Base-by-base conservation (phyloP, 139 green algal species). In the Raphidocelis subcapitata region DNA sequence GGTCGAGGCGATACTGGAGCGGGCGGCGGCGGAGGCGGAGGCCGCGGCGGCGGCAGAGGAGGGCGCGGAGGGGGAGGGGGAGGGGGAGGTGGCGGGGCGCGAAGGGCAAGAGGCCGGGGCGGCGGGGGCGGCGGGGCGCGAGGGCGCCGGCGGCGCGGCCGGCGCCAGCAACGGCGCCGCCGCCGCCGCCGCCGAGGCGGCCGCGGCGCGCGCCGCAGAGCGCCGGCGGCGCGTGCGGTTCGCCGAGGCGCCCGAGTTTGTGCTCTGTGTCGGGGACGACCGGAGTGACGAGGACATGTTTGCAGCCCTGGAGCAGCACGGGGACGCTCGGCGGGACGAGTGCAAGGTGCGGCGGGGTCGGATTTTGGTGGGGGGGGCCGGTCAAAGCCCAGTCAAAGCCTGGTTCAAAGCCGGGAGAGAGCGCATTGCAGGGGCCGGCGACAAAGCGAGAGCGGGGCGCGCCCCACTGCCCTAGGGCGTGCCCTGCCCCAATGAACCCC, bases 221-320 rank as follows among this genome's bases (percentile, higher is more conserved):
- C 12, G n/a, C n/a, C 36, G 32, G 56, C 46, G 2, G 52, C 16
- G 15, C 33, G 37, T 59, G 44, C 28, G 69, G 69, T 54, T 29
- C 24, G 54, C 54, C 10, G 33, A 61, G 46, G 36, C 29, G 62
- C 10, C 87, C 5, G 92, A 97, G 74, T 97, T 99, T 72, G 87
- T 99, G 73, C 83, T 99, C 55, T 98, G 94, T 75, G 90, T 99
- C 29, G 96, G 96, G n/a, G 94, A 99, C 79, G 96, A 99, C 85
- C 74, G 88, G n/a, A 93, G 81, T 24, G 96, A 99, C 66, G 96
- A 99, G 82, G 94, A 98, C 74, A 99, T 99, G 96, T 99, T 98
- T 81, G 88, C 78, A 3, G 79, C 85, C 18, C 92, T 99, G 14
- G 94, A 98, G 74, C 73, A 89, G 67, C 74, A 76, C 65, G n/a